Evolutionary conservation across 768 basidiomycete species (phyloP), one percentile per base, ranked within the genome.

Genomic region (Lactifluus piperatus): DNA sequence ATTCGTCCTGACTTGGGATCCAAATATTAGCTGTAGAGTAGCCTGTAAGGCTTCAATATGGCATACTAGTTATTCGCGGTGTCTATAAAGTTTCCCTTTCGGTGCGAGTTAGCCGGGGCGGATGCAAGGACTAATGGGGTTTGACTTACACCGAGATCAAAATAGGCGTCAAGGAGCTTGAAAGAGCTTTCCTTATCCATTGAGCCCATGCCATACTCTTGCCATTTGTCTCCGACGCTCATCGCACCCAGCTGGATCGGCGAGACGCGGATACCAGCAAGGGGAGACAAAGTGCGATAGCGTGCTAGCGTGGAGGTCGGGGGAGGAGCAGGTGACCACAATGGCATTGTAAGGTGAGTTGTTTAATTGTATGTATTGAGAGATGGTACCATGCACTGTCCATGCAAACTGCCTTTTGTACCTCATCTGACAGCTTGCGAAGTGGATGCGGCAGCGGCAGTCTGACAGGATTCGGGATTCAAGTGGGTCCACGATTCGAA

Each of bases 161-260:
- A 72, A 51, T 64, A 73, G 2, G 72, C 68, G 56, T 77, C 75
- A 6, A 78, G 70, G 16, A 76, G 68, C 66, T 73, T 66, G 64
- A 76, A 75, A 16, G 70, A 64, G 44, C 54, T 37, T 46, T 73
- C 70, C 68, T 74, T 73, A 63, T 62, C 56, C 71, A 75, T 73
- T 1, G 58, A 53, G 2, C 74, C 74, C 62, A 73, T 57, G 26
- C 65, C 66, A 14, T 59, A n/a, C 0, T 49, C 63, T 36, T 29
- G 62, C 74, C 74, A 75, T 56, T 73, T 71, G 60, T 74, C 70
- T 30, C 75, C 75, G 36, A 75, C 65, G 49, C 68, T 72, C 73
- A 73, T 72, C 1, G 67, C 73, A 2, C 75, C 75, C 11, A 76
- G 69, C 32, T 66, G 67, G 16, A 75, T 58, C 4, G 73, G 75